A percentile compares a stretch with the other conserved stretches of the same genome.
These are phyloP conservation scores for Neurospora sp. DNA, from an alignment of 495 filamentous ascomycete genomes.

Conservation along the genomic window DNA sequence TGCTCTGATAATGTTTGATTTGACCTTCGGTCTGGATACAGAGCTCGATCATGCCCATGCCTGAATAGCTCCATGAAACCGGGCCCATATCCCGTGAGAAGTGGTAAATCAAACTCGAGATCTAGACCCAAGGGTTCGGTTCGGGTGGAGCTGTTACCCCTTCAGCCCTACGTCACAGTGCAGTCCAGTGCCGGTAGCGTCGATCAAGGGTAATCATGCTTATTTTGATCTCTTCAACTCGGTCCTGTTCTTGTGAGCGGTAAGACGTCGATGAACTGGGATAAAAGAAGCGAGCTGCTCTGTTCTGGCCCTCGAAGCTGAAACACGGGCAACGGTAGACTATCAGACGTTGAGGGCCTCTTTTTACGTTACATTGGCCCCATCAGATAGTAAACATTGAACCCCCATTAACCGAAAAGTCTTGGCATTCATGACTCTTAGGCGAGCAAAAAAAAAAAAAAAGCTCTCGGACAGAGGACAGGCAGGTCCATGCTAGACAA, in stretches of 20 bases:
- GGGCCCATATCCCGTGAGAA: not conserved
- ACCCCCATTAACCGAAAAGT: not conserved
- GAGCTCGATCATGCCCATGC: not conserved
- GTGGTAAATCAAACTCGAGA: not conserved
- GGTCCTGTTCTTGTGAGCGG: not conserved
- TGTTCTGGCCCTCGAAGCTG: not conserved
- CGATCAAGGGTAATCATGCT: constrained; percentile 3
- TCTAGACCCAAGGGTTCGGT: not conserved
- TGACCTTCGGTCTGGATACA: not conserved
- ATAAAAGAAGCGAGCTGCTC: not conserved
- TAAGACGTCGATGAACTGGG: not conserved
- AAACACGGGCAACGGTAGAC: not conserved
- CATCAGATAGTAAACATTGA: not conserved
- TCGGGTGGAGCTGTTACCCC: not conserved
- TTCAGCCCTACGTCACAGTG: constrained; percentile 6
- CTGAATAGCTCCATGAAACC: not conserved
- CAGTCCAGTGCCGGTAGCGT: not conserved
- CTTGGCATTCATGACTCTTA: not conserved
- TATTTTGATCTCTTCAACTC: not conserved
- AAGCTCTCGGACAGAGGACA: not conserved
- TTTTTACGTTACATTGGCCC: not conserved
- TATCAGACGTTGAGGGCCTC: not conserved
- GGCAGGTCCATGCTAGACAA: not conserved
- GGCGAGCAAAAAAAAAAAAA: not conserved
- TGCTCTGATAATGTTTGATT: not conserved